Evolutionary conservation across 2,329 filamentous ascomycete genomes (phyloP).

Genomic region (Blumeria hordei): DNA sequence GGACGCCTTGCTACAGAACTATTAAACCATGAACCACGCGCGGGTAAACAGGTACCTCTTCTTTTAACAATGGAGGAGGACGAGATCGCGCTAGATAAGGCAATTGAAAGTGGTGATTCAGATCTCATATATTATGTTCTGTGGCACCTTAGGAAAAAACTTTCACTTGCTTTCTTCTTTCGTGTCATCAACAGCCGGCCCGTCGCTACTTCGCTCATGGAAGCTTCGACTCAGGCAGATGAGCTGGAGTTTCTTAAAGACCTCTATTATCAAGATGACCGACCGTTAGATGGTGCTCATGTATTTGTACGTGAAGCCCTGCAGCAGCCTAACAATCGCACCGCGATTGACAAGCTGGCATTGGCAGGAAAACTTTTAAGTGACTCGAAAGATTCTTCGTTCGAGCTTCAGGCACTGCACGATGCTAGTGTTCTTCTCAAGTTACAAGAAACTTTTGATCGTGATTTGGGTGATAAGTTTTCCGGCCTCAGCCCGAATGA

Average conservation of each 20-base stretch:
- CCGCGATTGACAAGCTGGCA: slow-evolving; percentile 66
- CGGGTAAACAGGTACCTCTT: slow-evolving; percentile 85
- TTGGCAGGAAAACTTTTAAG: slow-evolving; percentile 60
- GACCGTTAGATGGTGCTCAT: slow-evolving; percentile 65
- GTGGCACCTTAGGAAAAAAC: slow-evolving; percentile 66
- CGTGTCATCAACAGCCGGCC: slow-evolving; percentile 68
- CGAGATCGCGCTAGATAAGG: slow-evolving; percentile 83
- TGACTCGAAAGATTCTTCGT: slow-evolving; percentile 56
- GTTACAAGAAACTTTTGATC: slow-evolving; percentile 70
- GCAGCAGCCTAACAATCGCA: slow-evolving; percentile 41
- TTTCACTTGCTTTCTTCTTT: slow-evolving; percentile 81
- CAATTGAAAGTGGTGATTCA: slow-evolving; percentile 83
- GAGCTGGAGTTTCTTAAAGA: slow-evolving; percentile 74
- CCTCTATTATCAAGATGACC: slow-evolving; percentile 91
- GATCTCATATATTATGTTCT: slow-evolving; percentile 83
- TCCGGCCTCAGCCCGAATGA: slow-evolving; percentile 72
- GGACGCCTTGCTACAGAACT: slow-evolving; percentile 72
- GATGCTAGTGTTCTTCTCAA: slow-evolving; percentile 60
- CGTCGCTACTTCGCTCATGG: slow-evolving; percentile 69
- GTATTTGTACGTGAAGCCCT: slow-evolving; percentile 73
- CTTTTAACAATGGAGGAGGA: slow-evolving; percentile 91
- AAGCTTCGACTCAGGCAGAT: slow-evolving; percentile 54
- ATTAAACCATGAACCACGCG: slow-evolving; percentile 78
- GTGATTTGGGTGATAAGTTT: slow-evolving; percentile 55
- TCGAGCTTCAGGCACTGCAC: slow-evolving; percentile 51